Evolutionary conservation across 768 basidiomycete genomes (phyloP), one percentile per base, ranked within the genome.

Genomic region (Boletus insuetus): DNA sequence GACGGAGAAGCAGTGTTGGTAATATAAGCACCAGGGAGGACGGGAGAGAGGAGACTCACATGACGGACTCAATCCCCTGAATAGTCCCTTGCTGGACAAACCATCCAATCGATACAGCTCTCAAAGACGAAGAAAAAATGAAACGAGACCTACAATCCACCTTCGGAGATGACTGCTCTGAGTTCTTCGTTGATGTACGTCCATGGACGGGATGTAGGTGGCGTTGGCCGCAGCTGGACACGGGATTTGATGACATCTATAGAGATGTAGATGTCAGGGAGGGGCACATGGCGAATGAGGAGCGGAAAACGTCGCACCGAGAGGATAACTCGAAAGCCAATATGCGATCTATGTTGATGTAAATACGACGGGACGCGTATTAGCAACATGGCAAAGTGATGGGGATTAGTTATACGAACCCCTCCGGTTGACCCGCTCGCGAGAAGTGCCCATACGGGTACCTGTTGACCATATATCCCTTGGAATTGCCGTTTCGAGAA

Each of bases 261-360:
- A 13, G 19, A 29, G 35, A n/a, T 20, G 10, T n/a, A n/a, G 13
- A 11, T 0, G 2, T 13, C 19, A 39, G 38, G 38, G 38, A 39
- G 9, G 8, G 38, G 17, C 12, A 35, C 13, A 1, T 14, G 12
- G 16, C 16, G 35, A 16, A 37, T 7, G 13, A 37, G 17, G 38
- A n/a, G 37, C 1, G 37, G 11, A 14, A 38, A 9, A n/a, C 6
- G 38, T 16, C n/a, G 9, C 47, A 88, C 88, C 89, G 6, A 96
- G 76, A 0, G 94, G 96, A 69, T 96, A 98, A 65, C 88, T 94
- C 1, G 91, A 82, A 2, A 97, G 77, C 97, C 97, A 99, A 65
- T 99, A 66, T 9, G 65, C 63, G 34, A 66, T 58, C 65, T 66
- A 24, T 35, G 4, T n/a, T 17, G 35, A 51, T 13, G 32, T 22